A percentile compares a stretch with the other conserved stretches of the same genome.
Evolutionary conservation across 2,329 filamentous ascomycete genomes (phyloP).

Genomic region (Colletotrichum shisoi): DNA sequence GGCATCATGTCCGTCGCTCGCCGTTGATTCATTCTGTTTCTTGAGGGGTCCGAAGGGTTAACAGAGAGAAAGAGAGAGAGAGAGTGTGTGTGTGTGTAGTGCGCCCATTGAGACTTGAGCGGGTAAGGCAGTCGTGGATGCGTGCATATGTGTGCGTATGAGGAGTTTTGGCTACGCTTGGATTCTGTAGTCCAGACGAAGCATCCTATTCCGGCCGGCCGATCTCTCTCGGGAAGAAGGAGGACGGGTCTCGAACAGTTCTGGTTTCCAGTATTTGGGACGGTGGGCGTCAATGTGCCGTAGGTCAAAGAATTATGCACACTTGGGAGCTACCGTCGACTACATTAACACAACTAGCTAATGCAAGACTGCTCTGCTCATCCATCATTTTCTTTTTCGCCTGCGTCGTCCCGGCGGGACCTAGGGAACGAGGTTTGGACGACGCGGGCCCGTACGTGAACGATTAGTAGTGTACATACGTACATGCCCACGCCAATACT

Average conservation of each 20-base stretch:
- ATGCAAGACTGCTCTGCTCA: background rate
- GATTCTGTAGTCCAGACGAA: background rate
- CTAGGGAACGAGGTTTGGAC: background rate
- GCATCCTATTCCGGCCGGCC: background rate
- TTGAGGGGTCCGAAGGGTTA: background rate
- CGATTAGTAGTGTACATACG: background rate
- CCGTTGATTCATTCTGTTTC: constrained; percentile 7
- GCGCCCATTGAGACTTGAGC: constrained; percentile 3
- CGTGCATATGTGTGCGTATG: background rate
- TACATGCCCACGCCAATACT: too few species aligned
- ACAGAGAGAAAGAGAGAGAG: background rate
- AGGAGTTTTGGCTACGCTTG: background rate
- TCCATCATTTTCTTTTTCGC: background rate
- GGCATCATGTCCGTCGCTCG: background rate
- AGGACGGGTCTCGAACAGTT: constrained; percentile 24
- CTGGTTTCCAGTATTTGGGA: constrained; percentile 31
- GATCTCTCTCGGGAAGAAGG: constrained; percentile 1
- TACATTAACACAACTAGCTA: background rate
- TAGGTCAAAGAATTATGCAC: constrained; percentile 18
- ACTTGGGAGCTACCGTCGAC: background rate
- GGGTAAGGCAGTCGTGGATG: background rate
- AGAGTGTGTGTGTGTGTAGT: too few species aligned
- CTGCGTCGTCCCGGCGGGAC: background rate
- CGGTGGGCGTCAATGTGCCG: constrained; percentile 35
- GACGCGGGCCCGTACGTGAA: background rate